phyloP scores from a whole-genome alignment of 2,329 filamentous ascomycete genomes.

The Helicocarpus griseus region DNA sequence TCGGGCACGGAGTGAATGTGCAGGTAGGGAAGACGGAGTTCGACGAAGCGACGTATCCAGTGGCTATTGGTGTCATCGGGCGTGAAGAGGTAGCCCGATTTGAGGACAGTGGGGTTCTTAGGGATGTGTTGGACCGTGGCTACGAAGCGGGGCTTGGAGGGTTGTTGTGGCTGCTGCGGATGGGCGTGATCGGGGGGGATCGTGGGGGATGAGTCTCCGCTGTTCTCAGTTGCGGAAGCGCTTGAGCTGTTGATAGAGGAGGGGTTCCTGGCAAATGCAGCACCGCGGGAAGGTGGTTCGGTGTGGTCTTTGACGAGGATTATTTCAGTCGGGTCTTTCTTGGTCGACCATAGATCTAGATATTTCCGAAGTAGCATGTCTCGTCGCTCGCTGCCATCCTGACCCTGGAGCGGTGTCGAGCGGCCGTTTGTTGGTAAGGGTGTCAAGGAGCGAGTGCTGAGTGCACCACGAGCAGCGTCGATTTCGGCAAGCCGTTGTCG shows the following conservation, averaged over 20 bases:
- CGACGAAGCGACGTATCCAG: conserved; percentile 89
- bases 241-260: conserved; percentile 15
- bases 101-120: conserved; percentile 73
- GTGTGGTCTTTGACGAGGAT: conserved; percentile 37
- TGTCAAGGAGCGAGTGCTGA: conserved; percentile 31
- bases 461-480: conserved; percentile 48
- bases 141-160: conserved; percentile 54
- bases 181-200: conserved; percentile 2
- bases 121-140: conserved; percentile 67
- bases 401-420: conserved; percentile 19
- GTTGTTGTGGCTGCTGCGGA: conserved; percentile 18
- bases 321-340: conserved; percentile 29
- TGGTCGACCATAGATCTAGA: conserved; percentile 34
- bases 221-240: conserved; percentile 10
- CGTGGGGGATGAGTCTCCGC: conserved; percentile 2
- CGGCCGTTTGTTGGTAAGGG: conserved; percentile 26
- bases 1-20: conserved; percentile 79
- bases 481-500: conserved; percentile 68
- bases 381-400: conserved; percentile 29
- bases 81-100: conserved; percentile 78
- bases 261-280: conserved; percentile 19
- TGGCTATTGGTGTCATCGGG: conserved; percentile 66
- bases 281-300: conserved; percentile 32
- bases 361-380: conserved; percentile 32
- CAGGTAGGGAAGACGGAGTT: conserved; percentile 81